These are phyloP conservation scores for Aspergillus ochraceus DNA, from an alignment of 2,329 filamentous ascomycete genomes.

Conservation along the genomic window DNA sequence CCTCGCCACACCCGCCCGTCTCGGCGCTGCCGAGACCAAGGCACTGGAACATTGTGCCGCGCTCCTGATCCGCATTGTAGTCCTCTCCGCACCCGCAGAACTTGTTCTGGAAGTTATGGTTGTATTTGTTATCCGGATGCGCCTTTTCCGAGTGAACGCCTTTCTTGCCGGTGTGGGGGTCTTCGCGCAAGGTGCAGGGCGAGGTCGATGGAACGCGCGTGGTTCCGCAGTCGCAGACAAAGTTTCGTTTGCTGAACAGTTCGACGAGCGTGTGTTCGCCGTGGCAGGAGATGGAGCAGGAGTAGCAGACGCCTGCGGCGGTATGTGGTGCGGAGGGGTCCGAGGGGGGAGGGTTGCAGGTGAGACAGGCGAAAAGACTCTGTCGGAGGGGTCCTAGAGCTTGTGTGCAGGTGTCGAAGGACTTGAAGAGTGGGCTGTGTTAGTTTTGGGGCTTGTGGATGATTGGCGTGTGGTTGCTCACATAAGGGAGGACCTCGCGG, in stretches of 20 bases:
- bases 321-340: slow-evolving; percentile 63
- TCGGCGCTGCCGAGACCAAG: slow-evolving; percentile 77
- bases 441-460: slow-evolving; percentile 1
- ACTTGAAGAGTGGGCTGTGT: slow-evolving; percentile 51
- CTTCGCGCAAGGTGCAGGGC: slow-evolving; percentile 74
- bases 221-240: slow-evolving; percentile 94
- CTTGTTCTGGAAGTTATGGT: slow-evolving; percentile 89
- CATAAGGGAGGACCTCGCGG: slow-evolving; percentile 90
- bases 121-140: slow-evolving; percentile 79
- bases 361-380: slow-evolving; percentile 86
- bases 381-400: slow-evolving; percentile 86
- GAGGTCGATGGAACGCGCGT: slow-evolving; percentile 69
- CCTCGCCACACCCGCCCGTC: slow-evolving; percentile 88
- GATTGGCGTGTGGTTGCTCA: slow-evolving; percentile 45
- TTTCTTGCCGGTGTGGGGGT: slow-evolving; percentile 71
- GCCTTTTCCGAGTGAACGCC: slow-evolving; percentile 74
- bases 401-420: slow-evolving; percentile 90
- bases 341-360: slow-evolving; percentile 79
- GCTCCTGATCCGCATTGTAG: slow-evolving; percentile 86
- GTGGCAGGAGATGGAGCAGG: slow-evolving; percentile 94
- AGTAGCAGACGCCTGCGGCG: slow-evolving; percentile 87
- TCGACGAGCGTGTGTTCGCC: slow-evolving; percentile 94
- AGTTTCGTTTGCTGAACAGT: slow-evolving; percentile 92
- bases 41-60: slow-evolving; percentile 98
- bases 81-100: slow-evolving; percentile 89